phyloP scores from a whole-genome alignment of 768 basidiomycete genomes.

The Boletus edulis region DNA sequence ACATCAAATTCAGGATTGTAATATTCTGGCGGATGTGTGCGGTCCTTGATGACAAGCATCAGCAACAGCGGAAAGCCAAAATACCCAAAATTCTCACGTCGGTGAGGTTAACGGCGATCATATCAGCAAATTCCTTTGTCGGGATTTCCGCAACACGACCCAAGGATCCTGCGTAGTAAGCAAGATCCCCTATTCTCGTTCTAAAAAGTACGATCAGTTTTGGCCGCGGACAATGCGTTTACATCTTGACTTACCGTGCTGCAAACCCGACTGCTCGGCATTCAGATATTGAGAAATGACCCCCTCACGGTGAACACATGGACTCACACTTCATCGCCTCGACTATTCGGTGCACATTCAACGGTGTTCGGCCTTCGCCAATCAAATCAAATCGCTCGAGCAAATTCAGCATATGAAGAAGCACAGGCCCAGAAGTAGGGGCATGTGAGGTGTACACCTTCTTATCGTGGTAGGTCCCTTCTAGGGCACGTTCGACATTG shows the following conservation, averaged over 20 bases:
- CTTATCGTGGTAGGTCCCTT: slow-evolving; percentile 73
- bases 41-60: slow-evolving; percentile 49
- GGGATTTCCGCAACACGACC: slow-evolving; percentile 60
- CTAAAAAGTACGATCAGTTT: slow-evolving; percentile 40
- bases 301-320: slow-evolving; percentile 14
- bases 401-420: slow-evolving; percentile 89
- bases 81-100: slow-evolving; percentile 56
- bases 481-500: slow-evolving; percentile 67
- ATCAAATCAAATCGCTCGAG: slow-evolving; percentile 69
- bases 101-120: slow-evolving; percentile 67
- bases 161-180: slow-evolving; percentile 53
- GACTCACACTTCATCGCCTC: slow-evolving; percentile 83
- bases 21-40: slow-evolving; percentile 77
- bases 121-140: slow-evolving; percentile 64
- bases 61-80: slow-evolving; percentile 2
- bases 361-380: slow-evolving; percentile 48
- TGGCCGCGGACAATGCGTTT: slow-evolving; percentile 7
- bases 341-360: slow-evolving; percentile 76
- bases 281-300: slow-evolving; percentile 2
- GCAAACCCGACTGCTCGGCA: slow-evolving; percentile 56
- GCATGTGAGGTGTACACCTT: slow-evolving; percentile 83
- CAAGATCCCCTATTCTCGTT: slow-evolving; percentile 80
- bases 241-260: slow-evolving; percentile 42
- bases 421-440: slow-evolving; percentile 86
- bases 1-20: slow-evolving; percentile 84